Evolutionary conservation across 208 protist species (phyloP).

Genomic region (Trypanosoma conorhini): DNA sequence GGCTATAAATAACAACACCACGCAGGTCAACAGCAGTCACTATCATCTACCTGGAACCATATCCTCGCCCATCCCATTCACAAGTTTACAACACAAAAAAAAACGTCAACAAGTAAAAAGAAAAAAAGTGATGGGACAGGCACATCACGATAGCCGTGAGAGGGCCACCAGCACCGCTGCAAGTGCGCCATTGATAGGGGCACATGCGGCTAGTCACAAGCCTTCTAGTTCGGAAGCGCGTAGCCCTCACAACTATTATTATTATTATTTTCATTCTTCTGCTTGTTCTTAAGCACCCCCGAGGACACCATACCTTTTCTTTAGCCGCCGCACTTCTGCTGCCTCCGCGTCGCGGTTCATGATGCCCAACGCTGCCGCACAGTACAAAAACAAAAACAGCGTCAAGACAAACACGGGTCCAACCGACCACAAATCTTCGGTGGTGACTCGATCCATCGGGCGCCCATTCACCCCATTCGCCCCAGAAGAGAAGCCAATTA

Average conservation of each 20-base stretch:
- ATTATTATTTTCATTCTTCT: not conserved
- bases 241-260: not conserved
- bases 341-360: constrained; percentile 5
- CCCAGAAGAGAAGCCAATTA: constrained; percentile 45
- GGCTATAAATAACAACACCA: no score
- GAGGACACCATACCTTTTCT: constrained; percentile 2
- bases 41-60: no score
- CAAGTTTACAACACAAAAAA: no score
- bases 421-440: not conserved
- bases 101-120: no score
- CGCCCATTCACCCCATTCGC: not conserved
- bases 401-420: constrained; percentile 8
- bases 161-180: not conserved
- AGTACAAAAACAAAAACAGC: constrained; percentile 8
- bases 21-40: no score
- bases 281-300: not conserved
- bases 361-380: constrained; percentile 7
- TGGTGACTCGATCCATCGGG: constrained; percentile 6
- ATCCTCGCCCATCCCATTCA: no score
- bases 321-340: not conserved
- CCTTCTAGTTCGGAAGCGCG: not conserved
- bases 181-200: not conserved
- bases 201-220: not conserved
- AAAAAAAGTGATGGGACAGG: no score
- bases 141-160: no score